Evolutionary conservation across 2,329 filamentous ascomycete species (phyloP).

Genomic region (Paracoccidioides lutzii): DNA sequence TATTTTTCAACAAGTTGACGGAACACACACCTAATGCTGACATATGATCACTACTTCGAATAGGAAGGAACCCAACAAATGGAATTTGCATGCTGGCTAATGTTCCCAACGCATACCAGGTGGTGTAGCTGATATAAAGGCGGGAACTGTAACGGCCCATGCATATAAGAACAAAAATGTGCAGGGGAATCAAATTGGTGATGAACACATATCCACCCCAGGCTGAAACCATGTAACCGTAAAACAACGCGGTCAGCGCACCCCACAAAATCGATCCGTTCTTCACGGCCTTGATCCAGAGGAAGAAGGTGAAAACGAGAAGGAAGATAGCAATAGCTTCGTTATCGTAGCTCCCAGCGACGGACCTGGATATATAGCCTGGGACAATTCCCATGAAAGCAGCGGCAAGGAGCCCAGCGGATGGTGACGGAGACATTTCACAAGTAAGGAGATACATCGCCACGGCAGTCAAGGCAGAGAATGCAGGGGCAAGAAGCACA

Average conservation of each 20-base stretch:
- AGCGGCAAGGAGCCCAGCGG: constrained; percentile 86
- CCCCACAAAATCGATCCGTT: constrained; percentile 94
- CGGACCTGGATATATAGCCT: constrained; percentile 94
- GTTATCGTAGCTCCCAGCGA: constrained; percentile 97
- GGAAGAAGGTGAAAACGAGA: constrained; percentile 93
- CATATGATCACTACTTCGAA: constrained; percentile 98
- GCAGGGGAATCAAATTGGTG: constrained; percentile 87
- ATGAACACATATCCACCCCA: constrained; percentile 99
- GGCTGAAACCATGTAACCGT: constrained; percentile 99
- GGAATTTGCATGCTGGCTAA: constrained; percentile 98
- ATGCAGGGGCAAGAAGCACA: constrained; percentile 85
- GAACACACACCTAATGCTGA: constrained; percentile 65
- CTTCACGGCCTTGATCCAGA: constrained; percentile 99
- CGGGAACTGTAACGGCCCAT: constrained; percentile 95
- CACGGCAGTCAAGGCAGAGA: constrained; percentile 84
- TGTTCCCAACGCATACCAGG: constrained; percentile 94
- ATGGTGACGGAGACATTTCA: constrained; percentile 92
- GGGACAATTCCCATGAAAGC: constrained; percentile 95
- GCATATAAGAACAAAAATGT: constrained; percentile 83
- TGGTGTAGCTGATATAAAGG: constrained; percentile 92
- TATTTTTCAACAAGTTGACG: not conserved
- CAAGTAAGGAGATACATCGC: constrained; percentile 91
- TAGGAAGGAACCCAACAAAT: constrained; percentile 92
- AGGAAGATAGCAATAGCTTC: constrained; percentile 99
- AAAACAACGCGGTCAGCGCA: constrained; percentile 84